phyloP scores from a whole-genome alignment of 2,329 filamentous ascomycete genomes.

The Mariannaea elegans region DNA sequence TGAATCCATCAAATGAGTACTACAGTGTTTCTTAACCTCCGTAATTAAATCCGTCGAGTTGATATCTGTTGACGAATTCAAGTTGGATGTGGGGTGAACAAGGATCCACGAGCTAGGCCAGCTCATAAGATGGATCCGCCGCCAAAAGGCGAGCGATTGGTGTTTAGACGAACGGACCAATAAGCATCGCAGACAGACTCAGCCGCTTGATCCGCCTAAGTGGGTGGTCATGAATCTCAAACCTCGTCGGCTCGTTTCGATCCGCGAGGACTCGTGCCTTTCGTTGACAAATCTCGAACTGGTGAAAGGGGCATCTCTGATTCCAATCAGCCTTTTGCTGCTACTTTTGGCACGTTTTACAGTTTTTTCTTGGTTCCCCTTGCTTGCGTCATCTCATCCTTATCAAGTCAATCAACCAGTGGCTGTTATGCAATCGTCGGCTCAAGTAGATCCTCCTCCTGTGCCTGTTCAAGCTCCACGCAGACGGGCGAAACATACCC shows the following conservation, averaged over 20 bases:
- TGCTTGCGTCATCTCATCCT: neutral
- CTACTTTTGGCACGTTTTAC: neutral
- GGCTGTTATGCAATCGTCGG: neutral
- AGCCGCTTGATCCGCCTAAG: too few relatives aligned
- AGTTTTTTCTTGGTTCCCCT: neutral
- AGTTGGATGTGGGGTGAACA: conserved; percentile 8
- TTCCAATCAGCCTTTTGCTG: neutral
- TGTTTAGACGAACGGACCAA: conserved; percentile 29
- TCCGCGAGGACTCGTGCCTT: too few relatives aligned
- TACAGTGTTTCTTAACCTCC: neutral
- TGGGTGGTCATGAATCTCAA: too few relatives aligned
- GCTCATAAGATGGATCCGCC: neutral
- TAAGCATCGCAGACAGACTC: too few relatives aligned
- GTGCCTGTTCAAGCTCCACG: conserved; percentile 12
- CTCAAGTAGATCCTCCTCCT: neutral
- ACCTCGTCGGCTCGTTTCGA: too few relatives aligned
- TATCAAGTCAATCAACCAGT: neutral
- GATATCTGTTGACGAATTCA: neutral
- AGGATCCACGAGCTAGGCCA: neutral
- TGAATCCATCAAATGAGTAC: neutral
- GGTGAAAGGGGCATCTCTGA: neutral
- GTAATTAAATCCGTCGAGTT: neutral
- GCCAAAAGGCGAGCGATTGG: conserved; percentile 16
- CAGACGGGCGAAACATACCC: conserved; percentile 30
- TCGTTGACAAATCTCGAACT: neutral